Conservation (phyloP, 2,329 filamentous ascomycete genomes). For the Metarhizium album region DNA sequence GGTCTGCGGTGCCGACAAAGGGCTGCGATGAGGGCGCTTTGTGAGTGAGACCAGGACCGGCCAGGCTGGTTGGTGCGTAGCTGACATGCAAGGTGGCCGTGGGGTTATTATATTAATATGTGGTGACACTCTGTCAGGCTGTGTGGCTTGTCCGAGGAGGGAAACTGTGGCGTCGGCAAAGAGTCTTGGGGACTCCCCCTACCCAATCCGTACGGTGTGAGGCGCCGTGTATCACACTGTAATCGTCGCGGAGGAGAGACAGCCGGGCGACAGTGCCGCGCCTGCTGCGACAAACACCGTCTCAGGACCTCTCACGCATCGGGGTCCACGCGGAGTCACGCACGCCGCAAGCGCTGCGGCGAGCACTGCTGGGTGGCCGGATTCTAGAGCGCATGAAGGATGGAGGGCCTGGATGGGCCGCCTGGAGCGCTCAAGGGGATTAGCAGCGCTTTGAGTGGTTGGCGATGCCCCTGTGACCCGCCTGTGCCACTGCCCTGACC, state of each 20-base stretch:
- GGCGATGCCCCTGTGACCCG: conserved; percentile 7
- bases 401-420: background rate
- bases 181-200: conserved; percentile 1
- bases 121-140: too few relatives aligned
- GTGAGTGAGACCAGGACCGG: background rate
- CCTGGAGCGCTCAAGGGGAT: background rate
- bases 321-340: background rate
- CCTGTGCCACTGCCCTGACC: conserved; percentile 3
- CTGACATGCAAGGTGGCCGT: background rate
- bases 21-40: background rate
- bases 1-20: background rate
- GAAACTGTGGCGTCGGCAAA: conserved; percentile 4
- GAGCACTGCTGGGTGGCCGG: conserved; percentile 1
- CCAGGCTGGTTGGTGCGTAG: background rate
- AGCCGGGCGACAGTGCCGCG: background rate
- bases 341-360: background rate
- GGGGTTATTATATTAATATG: too few relatives aligned
- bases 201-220: conserved; percentile 6
- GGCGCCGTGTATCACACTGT: background rate
- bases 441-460: conserved; percentile 12
- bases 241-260: too few relatives aligned
- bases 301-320: background rate
- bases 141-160: background rate
- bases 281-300: conserved; percentile 1
- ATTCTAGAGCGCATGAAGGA: too few relatives aligned